phyloP scores from a whole-genome alignment of 164 flowering plant genomes.

The Amborella trichopoda region DNA sequence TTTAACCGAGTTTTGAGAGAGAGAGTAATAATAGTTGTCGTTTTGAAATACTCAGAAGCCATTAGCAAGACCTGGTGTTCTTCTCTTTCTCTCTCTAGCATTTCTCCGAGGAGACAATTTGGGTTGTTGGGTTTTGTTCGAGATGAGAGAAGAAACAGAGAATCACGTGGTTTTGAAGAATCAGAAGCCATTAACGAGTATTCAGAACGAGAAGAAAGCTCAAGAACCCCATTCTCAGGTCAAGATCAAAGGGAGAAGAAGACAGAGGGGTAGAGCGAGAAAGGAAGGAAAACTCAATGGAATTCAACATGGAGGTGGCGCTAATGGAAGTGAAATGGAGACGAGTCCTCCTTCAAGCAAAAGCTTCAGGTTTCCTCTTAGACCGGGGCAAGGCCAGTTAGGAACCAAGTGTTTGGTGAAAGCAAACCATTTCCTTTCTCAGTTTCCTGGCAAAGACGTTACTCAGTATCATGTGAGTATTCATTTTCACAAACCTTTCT shows the following conservation, averaged over 20 bases:
- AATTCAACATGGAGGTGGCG: too few relatives aligned
- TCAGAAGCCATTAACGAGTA: slow-evolving; percentile 39
- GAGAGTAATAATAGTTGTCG: background rate
- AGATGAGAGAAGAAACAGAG: slow-evolving; percentile 77
- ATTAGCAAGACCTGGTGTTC: slow-evolving; percentile 3
- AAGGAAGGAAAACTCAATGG: slow-evolving; percentile 55
- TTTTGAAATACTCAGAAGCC: too few relatives aligned
- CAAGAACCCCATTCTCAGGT: slow-evolving; percentile 31
- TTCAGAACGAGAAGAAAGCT: slow-evolving; percentile 55
- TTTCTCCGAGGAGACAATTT: background rate
- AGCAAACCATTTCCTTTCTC: slow-evolving; percentile 91
- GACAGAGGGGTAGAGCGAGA: slow-evolving; percentile 40
- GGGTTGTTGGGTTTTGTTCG: background rate
- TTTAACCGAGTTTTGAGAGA: background rate
- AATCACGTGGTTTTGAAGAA: slow-evolving; percentile 63
- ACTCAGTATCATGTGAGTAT: slow-evolving; percentile 82
- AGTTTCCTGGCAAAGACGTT: slow-evolving; percentile 78
- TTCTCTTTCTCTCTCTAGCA: background rate
- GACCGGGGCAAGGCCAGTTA: slow-evolving; percentile 75
- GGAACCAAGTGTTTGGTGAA: slow-evolving; percentile 88
- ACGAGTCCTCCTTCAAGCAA: slow-evolving; percentile 69
- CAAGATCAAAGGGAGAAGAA: slow-evolving; percentile 37
- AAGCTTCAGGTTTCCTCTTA: slow-evolving; percentile 46
- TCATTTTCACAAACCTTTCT: slow-evolving; percentile 8
- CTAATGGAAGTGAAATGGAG: slow-evolving; percentile 31